Evolutionary conservation across 2,329 filamentous ascomycete genomes (phyloP), one percentile per base, ranked within the genome.

Genomic region (Fusarium solani-melongenae): DNA sequence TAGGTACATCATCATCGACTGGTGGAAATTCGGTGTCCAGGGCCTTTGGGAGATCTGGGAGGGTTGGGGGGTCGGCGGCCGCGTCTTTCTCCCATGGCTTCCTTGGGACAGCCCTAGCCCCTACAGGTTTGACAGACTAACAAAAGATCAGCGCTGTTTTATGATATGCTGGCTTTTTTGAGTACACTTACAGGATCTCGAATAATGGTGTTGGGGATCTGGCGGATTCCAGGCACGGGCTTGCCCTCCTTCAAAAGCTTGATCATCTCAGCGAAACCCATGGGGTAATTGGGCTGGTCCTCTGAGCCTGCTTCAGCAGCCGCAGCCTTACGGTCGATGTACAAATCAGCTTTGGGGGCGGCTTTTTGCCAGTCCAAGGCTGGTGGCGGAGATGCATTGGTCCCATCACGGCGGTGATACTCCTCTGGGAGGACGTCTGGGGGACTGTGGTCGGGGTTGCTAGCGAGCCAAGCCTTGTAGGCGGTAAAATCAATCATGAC

Each of bases 181-280:
- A 15, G 11, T 17, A 11, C 9, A 62, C 87, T 88, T 69, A 93
- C 92, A 69, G 94, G 89, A 6, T 92, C 92, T 62, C 91, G 87
- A 22, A 95, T 86, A 6, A 98, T 86, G 0, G 92, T 96, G 74
- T 94, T 90, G 6, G 95, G 94, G 62, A 98, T 96, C 72, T 97
- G 90, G 75, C 92, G 91, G 78, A 98, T 97, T 1, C 95, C 95
- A 1, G 95, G 94, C 49, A 98, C 92, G 0, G 93, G 92, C 76
- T 94, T 91, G 62, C 94, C 94, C 31, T 91, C 92, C 27, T 94
- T 93, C 62, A 98, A 93, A 63, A 97, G 89, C 77, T 94, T 92
- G 64, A 97, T 92, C 70, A 98, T 94, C 74, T 96, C 91, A 9
- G 93, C 92, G 81, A 98, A 98, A 1, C 91, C 92, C 57, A 91